Conservation (phyloP, 2,329 filamentous ascomycete species). For the Nothomitra cinnamomea region DNA sequence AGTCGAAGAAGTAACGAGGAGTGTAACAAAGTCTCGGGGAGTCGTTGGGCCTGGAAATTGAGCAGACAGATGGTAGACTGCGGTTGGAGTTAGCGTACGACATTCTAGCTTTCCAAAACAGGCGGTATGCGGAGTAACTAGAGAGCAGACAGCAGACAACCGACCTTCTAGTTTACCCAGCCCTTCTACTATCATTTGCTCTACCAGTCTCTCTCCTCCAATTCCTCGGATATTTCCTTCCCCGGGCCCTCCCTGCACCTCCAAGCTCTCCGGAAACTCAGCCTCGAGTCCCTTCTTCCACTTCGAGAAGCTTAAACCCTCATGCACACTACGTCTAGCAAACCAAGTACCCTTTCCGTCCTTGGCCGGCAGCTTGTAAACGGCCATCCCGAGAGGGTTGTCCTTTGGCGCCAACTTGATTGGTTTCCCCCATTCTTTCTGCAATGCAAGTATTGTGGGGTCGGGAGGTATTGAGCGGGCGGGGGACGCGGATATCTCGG, state of each 20-base stretch:
- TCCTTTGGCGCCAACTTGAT: slow-evolving; percentile 54
- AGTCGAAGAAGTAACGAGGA: slow-evolving; percentile 48
- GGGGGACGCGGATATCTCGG: slow-evolving; percentile 34
- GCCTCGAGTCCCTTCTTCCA: slow-evolving; percentile 61
- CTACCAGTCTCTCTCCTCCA: slow-evolving; percentile 60
- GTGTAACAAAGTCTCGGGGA: slow-evolving; percentile 71
- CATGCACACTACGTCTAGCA: slow-evolving; percentile 65
- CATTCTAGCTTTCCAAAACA: neutral
- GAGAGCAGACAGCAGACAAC: slow-evolving; percentile 8
- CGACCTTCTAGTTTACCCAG: slow-evolving; percentile 46
- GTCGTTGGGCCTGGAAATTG: slow-evolving; percentile 82
- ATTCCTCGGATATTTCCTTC: slow-evolving; percentile 69
- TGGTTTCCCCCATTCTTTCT: slow-evolving; percentile 72
- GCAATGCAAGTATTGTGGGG: slow-evolving; percentile 41
- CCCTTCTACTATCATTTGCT: slow-evolving; percentile 40
- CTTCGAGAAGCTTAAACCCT: slow-evolving; percentile 56
- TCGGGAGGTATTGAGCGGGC: slow-evolving; percentile 32
- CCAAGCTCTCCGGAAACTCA: slow-evolving; percentile 67
- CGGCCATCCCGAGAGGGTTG: slow-evolving; percentile 57
- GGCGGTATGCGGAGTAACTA: too few species aligned
- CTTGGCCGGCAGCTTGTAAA: slow-evolving; percentile 64
- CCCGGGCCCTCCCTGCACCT: slow-evolving; percentile 50
- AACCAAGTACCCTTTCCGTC: slow-evolving; percentile 87
- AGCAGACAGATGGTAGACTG: slow-evolving; percentile 71
- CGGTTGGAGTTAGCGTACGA: neutral